Evolutionary conservation across 495 filamentous ascomycete genomes (phyloP).

Genomic region (Amphirosellinia nigrospora): DNA sequence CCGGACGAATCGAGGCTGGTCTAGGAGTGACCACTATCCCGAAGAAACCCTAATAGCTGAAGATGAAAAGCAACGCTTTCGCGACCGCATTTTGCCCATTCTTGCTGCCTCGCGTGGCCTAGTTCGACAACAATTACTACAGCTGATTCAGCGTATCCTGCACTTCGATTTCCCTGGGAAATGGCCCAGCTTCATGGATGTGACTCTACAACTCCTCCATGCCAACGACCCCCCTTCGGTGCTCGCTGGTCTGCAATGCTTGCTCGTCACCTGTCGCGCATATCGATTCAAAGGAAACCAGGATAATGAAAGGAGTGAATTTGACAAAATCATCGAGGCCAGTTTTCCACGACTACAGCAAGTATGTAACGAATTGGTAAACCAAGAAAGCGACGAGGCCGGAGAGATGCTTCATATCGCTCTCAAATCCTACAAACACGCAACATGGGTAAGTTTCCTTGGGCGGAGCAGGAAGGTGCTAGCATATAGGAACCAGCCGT

Average conservation of each 20-base stretch:
- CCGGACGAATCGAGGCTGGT: slow-evolving; percentile 89
- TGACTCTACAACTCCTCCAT: slow-evolving; percentile 84
- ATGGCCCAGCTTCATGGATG: slow-evolving; percentile 93
- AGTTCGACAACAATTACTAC: slow-evolving; percentile 88
- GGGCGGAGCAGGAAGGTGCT: neutral
- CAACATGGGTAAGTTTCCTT: slow-evolving; percentile 79
- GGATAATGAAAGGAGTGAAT: slow-evolving; percentile 78
- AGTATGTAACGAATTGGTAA: slow-evolving; percentile 85
- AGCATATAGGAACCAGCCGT: neutral
- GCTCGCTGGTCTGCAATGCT: slow-evolving; percentile 90
- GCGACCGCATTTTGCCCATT: slow-evolving; percentile 85
- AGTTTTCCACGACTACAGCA: slow-evolving; percentile 89
- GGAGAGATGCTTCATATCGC: slow-evolving; percentile 95
- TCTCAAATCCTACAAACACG: slow-evolving; percentile 96
- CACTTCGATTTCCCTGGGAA: slow-evolving; percentile 91
- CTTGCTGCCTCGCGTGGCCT: slow-evolving; percentile 78
- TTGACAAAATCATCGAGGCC: slow-evolving; percentile 90
- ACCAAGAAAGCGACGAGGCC: slow-evolving; percentile 89
- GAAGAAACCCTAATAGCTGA: slow-evolving; percentile 76
- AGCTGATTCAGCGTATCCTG: slow-evolving; percentile 92
- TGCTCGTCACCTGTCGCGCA: slow-evolving; percentile 89
- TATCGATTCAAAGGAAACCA: slow-evolving; percentile 85
- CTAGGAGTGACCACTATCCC: slow-evolving; percentile 72
- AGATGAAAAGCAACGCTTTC: slow-evolving; percentile 84
- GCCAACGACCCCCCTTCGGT: slow-evolving; percentile 83